phyloP scores from a whole-genome alignment of 2,329 filamentous ascomycete genomes.

The Sordariomycetes sp. region DNA sequence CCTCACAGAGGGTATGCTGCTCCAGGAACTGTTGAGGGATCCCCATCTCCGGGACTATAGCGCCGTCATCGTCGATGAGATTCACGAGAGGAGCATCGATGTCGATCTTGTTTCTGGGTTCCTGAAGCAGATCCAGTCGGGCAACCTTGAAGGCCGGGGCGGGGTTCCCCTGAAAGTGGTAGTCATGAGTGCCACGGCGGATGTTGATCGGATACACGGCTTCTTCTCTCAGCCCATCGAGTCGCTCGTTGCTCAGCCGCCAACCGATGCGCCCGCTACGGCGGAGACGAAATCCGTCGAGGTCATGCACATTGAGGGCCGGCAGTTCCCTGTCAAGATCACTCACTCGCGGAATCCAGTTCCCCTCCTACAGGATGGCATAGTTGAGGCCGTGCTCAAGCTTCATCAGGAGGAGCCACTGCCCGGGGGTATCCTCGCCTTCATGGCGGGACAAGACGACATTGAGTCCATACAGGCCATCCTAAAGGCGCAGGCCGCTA shows the following conservation, averaged over 20 bases:
- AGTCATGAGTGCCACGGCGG: conserved; percentile 94
- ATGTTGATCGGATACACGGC: conserved; percentile 61
- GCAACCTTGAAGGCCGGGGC: conserved; percentile 49
- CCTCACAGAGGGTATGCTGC: conserved; percentile 87
- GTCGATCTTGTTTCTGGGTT: conserved; percentile 88
- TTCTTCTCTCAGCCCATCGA: conserved; percentile 50
- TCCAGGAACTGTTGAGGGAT: conserved; percentile 86
- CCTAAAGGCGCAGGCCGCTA: conserved; percentile 65
- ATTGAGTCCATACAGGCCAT: conserved; percentile 73
- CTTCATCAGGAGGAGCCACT: conserved; percentile 79
- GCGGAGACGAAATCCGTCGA: conserved; percentile 13
- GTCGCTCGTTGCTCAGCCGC: not conserved
- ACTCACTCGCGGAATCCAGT: conserved; percentile 63
- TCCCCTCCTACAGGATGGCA: conserved; percentile 67
- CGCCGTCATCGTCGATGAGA: conserved; percentile 85
- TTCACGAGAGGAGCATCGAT: conserved; percentile 90
- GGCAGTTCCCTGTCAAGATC: conserved; percentile 74
- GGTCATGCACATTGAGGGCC: conserved; percentile 62
- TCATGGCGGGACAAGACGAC: conserved; percentile 84
- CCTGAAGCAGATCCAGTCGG: conserved; percentile 59
- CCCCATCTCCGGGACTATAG: conserved; percentile 75
- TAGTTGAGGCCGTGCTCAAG: conserved; percentile 71
- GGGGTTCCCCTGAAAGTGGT: conserved; percentile 74
- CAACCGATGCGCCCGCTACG: not conserved
- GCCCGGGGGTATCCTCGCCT: conserved; percentile 89